Percentiles rank a stretch among this genome's conserved stretches.
Conservation (phyloP, 768 basidiomycete species). For the Termitomyces sp. region DNA sequence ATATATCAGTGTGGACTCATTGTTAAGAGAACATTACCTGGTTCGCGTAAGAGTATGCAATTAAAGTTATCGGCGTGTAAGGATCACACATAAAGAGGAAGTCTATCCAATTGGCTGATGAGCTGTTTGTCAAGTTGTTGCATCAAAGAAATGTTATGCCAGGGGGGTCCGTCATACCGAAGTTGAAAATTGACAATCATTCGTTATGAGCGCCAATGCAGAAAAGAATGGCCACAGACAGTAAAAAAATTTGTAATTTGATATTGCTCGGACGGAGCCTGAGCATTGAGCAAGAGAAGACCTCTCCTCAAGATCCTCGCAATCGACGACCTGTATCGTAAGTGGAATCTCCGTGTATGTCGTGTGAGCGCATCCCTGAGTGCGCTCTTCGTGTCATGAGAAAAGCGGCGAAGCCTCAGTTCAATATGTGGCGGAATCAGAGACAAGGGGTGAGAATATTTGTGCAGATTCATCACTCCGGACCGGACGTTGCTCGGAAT, state of each 20-base stretch:
- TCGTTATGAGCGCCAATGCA: background rate
- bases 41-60: background rate
- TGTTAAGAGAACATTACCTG: background rate
- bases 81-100: background rate
- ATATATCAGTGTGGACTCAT: background rate
- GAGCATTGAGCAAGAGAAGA: background rate
- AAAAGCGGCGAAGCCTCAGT: background rate
- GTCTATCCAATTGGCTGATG: background rate
- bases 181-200: background rate
- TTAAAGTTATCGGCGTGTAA: background rate
- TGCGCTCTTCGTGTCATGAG: background rate
- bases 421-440: background rate
- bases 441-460: background rate
- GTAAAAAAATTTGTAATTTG: background rate
- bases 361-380: background rate
- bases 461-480: background rate
- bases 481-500: background rate
- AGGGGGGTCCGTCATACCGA: too few relatives aligned
- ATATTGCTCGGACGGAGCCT: background rate
- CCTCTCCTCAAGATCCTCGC: background rate
- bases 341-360: background rate
- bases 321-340: background rate
- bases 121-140: too few relatives aligned
- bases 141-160: too few relatives aligned
- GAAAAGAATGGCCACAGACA: background rate